These are phyloP conservation scores for Phellopilus nigrolimitatus DNA, from an alignment of 1,284 basidiomycete species.

Conservation along the genomic window DNA sequence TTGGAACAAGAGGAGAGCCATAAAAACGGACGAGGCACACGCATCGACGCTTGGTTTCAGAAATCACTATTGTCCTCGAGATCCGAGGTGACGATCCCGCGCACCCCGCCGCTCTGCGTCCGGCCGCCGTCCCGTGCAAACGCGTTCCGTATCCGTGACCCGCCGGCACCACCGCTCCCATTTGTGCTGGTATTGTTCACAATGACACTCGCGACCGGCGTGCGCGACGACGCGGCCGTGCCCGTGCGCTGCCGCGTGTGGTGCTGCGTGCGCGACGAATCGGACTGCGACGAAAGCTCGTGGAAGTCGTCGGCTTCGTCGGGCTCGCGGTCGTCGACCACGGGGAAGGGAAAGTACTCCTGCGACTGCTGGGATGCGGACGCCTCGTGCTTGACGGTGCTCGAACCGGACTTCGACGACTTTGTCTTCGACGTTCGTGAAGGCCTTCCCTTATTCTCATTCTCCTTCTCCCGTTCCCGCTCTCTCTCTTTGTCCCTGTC, in stretches of 20 bases:
- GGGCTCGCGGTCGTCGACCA: constrained; percentile 23
- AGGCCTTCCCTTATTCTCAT: constrained; percentile 10
- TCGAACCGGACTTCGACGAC: constrained; percentile 6
- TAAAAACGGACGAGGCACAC: too few relatives aligned
- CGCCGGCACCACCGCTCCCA: constrained; percentile 22
- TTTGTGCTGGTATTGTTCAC: constrained; percentile 32
- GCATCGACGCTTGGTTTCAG: constrained; percentile 10
- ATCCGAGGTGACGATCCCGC: constrained; percentile 52
- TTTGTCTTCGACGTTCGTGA: constrained; percentile 5
- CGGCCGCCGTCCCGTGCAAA: constrained; percentile 71
- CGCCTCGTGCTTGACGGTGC: constrained; percentile 1
- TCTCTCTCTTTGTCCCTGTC: too few relatives aligned
- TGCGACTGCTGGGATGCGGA: not conserved
- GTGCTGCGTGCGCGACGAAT: constrained; percentile 1
- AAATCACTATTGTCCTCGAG: constrained; percentile 34
- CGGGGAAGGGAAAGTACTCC: constrained; percentile 21
- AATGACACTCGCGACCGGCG: constrained; percentile 16
- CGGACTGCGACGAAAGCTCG: constrained; percentile 20
- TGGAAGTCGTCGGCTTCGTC: constrained; percentile 22
- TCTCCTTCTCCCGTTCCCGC: not conserved
- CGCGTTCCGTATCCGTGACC: constrained; percentile 55
- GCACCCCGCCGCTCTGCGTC: constrained; percentile 77
- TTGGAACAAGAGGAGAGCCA: not conserved
- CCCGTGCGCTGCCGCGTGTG: constrained; percentile 13
- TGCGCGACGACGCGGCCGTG: constrained; percentile 10